A percentile compares a stretch with the other conserved stretches of the same genome.
Conservation (phyloP, 202 grass and related monocot genomes). For the Carex arenaria region DNA sequence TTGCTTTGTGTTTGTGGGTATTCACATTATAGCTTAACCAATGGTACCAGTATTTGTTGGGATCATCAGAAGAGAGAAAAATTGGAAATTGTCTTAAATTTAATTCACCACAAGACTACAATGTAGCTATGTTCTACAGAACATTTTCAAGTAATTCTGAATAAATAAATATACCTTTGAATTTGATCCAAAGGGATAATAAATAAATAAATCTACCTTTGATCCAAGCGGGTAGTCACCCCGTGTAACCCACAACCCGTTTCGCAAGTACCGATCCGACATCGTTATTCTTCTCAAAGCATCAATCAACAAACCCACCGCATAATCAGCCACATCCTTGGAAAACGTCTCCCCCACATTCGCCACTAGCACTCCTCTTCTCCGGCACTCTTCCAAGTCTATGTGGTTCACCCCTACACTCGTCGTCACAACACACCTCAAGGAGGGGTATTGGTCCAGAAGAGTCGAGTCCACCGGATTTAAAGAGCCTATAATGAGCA, state of each 20-base stretch:
- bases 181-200: too few relatives aligned
- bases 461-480: slow-evolving; percentile 22
- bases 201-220: slow-evolving; percentile 21
- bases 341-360: not conserved
- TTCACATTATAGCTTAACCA: too few relatives aligned
- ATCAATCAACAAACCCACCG: slow-evolving; percentile 43
- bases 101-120: too few relatives aligned
- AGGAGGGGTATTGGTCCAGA: slow-evolving; percentile 14
- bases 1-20: too few relatives aligned
- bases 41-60: too few relatives aligned
- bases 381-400: slow-evolving; percentile 35
- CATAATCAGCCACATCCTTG: slow-evolving; percentile 38
- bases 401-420: slow-evolving; percentile 32
- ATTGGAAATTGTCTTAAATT: too few relatives aligned
- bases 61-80: too few relatives aligned
- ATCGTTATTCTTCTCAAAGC: slow-evolving; percentile 32
- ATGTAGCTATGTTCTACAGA: too few relatives aligned
- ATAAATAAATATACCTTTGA: too few relatives aligned
- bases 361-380: slow-evolving; percentile 39
- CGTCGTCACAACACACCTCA: slow-evolving; percentile 15
- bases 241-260: slow-evolving; percentile 26
- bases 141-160: too few relatives aligned
- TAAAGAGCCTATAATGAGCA: not conserved
- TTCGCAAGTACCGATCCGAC: slow-evolving; percentile 31
- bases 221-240: slow-evolving; percentile 32